Base-by-base conservation (phyloP, 2,329 filamentous ascomycete species). In the Escovopsis sp. region DNA sequence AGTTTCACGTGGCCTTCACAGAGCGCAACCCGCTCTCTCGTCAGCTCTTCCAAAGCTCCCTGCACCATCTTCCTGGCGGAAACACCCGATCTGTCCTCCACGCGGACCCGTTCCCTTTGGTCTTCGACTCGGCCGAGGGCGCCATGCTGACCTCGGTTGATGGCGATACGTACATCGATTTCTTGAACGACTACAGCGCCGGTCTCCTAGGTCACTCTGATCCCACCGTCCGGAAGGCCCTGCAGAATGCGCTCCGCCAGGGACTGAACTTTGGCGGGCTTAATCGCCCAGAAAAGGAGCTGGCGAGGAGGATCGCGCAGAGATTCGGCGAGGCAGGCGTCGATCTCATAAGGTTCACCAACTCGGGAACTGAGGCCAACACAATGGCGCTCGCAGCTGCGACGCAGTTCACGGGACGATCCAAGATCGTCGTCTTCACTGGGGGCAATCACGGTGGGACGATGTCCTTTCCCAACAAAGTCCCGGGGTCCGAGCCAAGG, bases 191-290 rank as follows among this genome's bases (percentile, higher is more conserved):
- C 50, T 72, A 72, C 45, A 72, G 71, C 0, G 77, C 77, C 2
- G 74, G 70, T 2, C 59, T 82, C 11, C 79, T 71, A 46, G 77
- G 77, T 0, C 76, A 82, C 53, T 76, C 70, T 1, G 62, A 79
- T 35, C 65, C 68, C 0, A 44, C 57, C 2, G 69, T 82, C 36
- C 49, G 60, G 3, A 44, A 54, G 0, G 62, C 73, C 0, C 55
- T 80, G 17, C 39, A 51, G 10, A 43, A 57, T 5, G 58, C 65
- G 1, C 46, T 73, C 3, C 50, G 54, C 5, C 50, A 57, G 2
- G 73, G 75, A 4, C 51, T 75, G 42, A 73, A 63, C 39, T 58
- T 73, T 13, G 70, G 76, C 5, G 65, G 60, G 0, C 65, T 67
- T 2, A 70, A 63, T 25, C 42, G 49, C 10, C 57, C 67, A 33